phyloP scores from a whole-genome alignment of 1,139 yeast species.

The Yamadazyma jaroonii region DNA sequence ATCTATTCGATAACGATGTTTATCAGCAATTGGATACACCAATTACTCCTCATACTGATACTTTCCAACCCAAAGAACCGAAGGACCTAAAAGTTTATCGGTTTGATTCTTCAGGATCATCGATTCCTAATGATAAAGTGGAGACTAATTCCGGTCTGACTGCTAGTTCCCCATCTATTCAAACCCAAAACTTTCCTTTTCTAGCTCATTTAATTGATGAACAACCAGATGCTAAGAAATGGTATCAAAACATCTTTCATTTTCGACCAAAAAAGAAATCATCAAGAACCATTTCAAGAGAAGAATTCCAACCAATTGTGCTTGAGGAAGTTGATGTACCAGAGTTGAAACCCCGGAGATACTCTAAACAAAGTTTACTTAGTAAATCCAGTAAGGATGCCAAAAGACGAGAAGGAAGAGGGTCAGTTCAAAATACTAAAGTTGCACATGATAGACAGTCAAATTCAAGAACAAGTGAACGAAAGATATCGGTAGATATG shows the following conservation, averaged over 20 bases:
- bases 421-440: too few species aligned
- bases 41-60: slow-evolving; percentile 5
- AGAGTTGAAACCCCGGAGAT: neutral
- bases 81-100: slow-evolving; percentile 1
- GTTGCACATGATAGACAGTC: too few species aligned
- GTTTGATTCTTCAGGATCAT: slow-evolving; percentile 4
- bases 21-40: slow-evolving; percentile 5
- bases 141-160: too few species aligned
- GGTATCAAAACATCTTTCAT: slow-evolving; percentile 4
- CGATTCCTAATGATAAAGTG: too few species aligned
- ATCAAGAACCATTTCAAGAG: neutral
- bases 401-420: too few species aligned
- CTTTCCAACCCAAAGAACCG: neutral
- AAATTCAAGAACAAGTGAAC: too few species aligned
- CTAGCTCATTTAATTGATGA: neutral
- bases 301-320: neutral
- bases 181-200: too few species aligned
- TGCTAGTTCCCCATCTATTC: neutral
- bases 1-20: slow-evolving; percentile 3
- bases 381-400: too few species aligned
- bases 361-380: too few species aligned
- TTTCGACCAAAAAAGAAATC: slow-evolving; percentile 1
- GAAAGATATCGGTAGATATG: slow-evolving; percentile 2
- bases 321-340: neutral
- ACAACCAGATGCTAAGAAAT: slow-evolving; percentile 1